A percentile compares a stretch with the other conserved stretches of the same genome.
These are phyloP conservation scores for Penicillium sp. DNA, from an alignment of 2,329 filamentous ascomycete genomes.

Conservation along the genomic window DNA sequence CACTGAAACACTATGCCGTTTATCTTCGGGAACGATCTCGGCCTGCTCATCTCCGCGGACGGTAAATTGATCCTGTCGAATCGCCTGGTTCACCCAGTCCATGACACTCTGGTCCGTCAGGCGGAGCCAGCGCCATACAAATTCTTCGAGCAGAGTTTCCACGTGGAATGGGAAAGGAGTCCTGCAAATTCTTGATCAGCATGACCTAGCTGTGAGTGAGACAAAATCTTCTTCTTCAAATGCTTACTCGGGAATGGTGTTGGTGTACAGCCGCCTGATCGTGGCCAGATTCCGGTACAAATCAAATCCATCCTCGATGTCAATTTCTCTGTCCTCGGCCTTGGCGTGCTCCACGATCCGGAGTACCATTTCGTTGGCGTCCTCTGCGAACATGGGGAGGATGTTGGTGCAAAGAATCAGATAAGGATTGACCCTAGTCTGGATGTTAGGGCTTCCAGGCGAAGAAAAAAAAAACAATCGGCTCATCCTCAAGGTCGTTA, in stretches of 20 bases:
- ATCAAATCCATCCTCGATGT: slow-evolving; percentile 87
- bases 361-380: slow-evolving; percentile 77
- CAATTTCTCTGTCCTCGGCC: slow-evolving; percentile 65
- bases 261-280: slow-evolving; percentile 72
- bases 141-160: slow-evolving; percentile 77
- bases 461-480: slow-evolving; percentile 25
- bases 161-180: slow-evolving; percentile 76
- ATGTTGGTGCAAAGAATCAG: slow-evolving; percentile 74
- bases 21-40: slow-evolving; percentile 64
- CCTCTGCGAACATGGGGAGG: slow-evolving; percentile 83
- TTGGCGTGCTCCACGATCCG: slow-evolving; percentile 70
- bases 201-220: neutral
- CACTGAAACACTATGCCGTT: slow-evolving; percentile 86
- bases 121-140: slow-evolving; percentile 93
- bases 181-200: slow-evolving; percentile 31
- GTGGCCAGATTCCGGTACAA: slow-evolving; percentile 83
- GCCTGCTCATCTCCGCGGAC: slow-evolving; percentile 61
- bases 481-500: slow-evolving; percentile 29
- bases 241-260: slow-evolving; percentile 59
- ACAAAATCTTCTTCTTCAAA: no score
- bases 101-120: slow-evolving; percentile 73
- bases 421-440: slow-evolving; percentile 49
- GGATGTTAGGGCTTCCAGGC: slow-evolving; percentile 14
- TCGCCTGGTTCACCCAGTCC: slow-evolving; percentile 80
- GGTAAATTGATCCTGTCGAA: slow-evolving; percentile 82